Base-by-base conservation (phyloP, 257 asterid species). In the Ilex aquifolium region DNA sequence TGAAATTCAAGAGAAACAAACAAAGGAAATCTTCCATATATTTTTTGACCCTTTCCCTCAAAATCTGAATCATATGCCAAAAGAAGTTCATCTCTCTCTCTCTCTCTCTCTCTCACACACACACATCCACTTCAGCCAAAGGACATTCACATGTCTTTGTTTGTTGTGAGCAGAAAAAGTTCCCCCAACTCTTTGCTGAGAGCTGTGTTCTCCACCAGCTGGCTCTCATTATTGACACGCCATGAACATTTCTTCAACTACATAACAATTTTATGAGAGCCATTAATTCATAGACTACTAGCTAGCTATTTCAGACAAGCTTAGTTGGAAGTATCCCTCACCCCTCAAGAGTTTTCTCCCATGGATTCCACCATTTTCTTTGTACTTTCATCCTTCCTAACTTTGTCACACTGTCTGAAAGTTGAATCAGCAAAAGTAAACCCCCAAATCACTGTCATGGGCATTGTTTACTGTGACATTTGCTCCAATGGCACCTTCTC, bases 401-500 rank as follows among this genome's bases (percentile, higher is more conserved):
- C 71, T 65, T 70, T 70, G 9, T 61, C 69, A 63, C 64, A 61
- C 50, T 62, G 67, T 70, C 50, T 59, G 69, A 79, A 71, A 63
- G 70, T 80, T 58, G 78, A 70, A 74, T 75, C 90, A 57, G 70
- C 78, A 30, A 81, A 66, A 61, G 10, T 66, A 12, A 69, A 75
- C 65, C 79, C 95, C 31, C 91, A 82, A 65, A 85, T 91, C 72
- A 85, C 91, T 36, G 98, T 91, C 46, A 86, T 91, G 96, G 98
- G 98, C n/a, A 81, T 88, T 83, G 98, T 91, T 49, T 91, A 88
- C 60, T 91, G 98, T 56, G 98, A 91, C 67, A 80, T 79, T 80
- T 91, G 98, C 88, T 82, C 88, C 81, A 86, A 86, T 65, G 83
- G 84, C 77, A 75, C 92, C 83, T 91, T 91, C 85, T 88, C 98